Evolutionary conservation across 2,329 filamentous ascomycete species (phyloP), one percentile per base, ranked within the genome.

Genomic region (Diaporthe sp.): DNA sequence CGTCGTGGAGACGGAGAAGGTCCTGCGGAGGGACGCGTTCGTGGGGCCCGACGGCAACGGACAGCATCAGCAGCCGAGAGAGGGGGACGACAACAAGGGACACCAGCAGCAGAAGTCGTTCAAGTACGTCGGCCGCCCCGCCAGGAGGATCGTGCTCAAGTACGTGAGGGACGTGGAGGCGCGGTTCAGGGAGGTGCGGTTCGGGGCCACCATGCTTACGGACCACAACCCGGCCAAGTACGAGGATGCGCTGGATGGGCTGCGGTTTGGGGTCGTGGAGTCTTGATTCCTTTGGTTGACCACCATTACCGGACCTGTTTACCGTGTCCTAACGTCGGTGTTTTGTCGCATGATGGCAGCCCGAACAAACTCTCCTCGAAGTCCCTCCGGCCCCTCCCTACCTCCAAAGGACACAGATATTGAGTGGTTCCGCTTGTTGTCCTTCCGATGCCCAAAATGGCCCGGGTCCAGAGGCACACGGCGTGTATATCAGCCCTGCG

Each of bases 151-250:
- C 55, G 90, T 94, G 76, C 84, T 95, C 68, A 92, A 91, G 80
- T 94, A 94, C 76, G 88, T 96, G 17, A 86, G 90, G 74, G 91
- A 95, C 82, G 93, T 95, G 42, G 93, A 95, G 80, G 87, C 87
- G 31, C 86, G 90, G 72, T 95, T 95, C 82, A 87, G 90, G 39
- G 94, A 95, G 84, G 85, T 95, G 57, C 87, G 89, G 58, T 95
- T 96, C 81, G 92, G 92, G 7, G 90, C 91, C 34, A 92, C 92
- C 62, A 94, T 95, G 92, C 85, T 96, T 83, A 88, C 91, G 76
- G 94, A 96, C 81, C 94, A 96, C 81, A 94, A 91, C 78, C 94
- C 94, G 4, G 93, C 90, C 37, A 88, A 91, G 78, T 96, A 96
- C 81, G 94, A 95, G 83, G 89, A 90, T 76, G 92, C 91, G 75